Evolutionary conservation across 352 stramenopile species (phyloP), one percentile per base, ranked within the genome.

Genomic region (Pythium brassicae): DNA sequence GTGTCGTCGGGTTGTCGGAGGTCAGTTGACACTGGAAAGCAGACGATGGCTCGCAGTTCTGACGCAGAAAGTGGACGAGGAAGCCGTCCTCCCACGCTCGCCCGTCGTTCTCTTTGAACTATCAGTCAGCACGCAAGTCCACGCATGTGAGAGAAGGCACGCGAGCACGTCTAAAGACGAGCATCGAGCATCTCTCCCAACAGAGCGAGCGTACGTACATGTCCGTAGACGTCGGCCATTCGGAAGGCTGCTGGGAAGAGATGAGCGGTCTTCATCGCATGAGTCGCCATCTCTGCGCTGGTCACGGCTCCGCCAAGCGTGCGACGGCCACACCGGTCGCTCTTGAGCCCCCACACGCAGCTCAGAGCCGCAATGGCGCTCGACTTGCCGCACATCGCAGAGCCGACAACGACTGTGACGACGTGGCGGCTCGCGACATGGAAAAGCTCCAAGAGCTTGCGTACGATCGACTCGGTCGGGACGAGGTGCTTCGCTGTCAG

Each of bases 361-460:
- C 72, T 63, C 0, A 88, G 39, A 4, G 83, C 49, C 12, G 64
- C 64, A 17, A 89, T 70, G 17, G 72, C 71, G 12, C 65, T 88
- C 15, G 81, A 85, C 59, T 91, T 89, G 3, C 81, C 81, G 22
- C 64, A 83, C 23, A 72, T 65, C 0, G 66, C 70, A n/a, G 53
- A 59, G 11, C 81, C 81, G 29, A 80, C 69, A 0, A 87, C 53
- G n/a, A 87, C 57, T 14, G 69, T 77, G 20, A 87, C 49, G 5
- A 74, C 59, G 3, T 65, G 65, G 19, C 57, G 63, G 23, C 37
- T 65, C 10, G 77, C 63, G 15, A 87, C 50, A 42, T 84, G 66
- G 37, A 86, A 78, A n/a, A 87, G 23, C 22, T 91, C 78, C 23
- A 83, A 48, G 7, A 87, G 34, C 61, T 89, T 91, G 1, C 77